phyloP scores from a whole-genome alignment of 225 moss, liverwort and hornwort species.

The Antitrichia curtipendula region DNA sequence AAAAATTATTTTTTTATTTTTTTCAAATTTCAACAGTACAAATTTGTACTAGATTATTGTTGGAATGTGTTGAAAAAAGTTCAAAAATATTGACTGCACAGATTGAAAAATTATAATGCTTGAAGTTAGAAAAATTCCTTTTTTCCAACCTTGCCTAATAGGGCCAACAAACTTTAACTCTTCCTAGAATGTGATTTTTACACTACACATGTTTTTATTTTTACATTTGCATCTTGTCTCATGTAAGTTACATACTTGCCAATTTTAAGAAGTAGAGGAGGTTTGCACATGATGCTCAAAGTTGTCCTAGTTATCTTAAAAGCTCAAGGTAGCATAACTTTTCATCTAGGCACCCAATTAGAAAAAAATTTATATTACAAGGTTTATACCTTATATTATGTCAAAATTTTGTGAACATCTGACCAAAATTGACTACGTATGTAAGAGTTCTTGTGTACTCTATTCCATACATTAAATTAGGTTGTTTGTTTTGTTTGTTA shows the following conservation, averaged over 20 bases:
- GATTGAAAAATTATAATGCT: background rate
- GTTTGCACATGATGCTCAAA: too few relatives aligned
- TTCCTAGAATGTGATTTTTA: background rate
- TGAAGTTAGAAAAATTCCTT: background rate
- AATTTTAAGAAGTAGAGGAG: background rate
- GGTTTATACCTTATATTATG: too few relatives aligned
- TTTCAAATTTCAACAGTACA: background rate
- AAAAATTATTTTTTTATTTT: background rate
- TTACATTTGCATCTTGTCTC: background rate
- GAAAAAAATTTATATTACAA: too few relatives aligned
- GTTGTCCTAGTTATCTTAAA: too few relatives aligned
- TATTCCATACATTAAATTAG: too few relatives aligned
- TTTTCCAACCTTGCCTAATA: fast-evolving
- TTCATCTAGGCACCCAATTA: too few relatives aligned
- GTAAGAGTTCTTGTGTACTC: too few relatives aligned
- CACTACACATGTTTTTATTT: background rate
- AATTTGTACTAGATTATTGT: background rate
- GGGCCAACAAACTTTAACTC: background rate
- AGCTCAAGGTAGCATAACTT: too few relatives aligned
- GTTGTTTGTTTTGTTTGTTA: too few relatives aligned
- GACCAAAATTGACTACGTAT: too few relatives aligned
- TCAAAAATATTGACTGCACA: fast-evolving
- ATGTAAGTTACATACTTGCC: fast-evolving
- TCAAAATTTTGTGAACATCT: too few relatives aligned
- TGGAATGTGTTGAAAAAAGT: background rate